Evolutionary conservation across 129 eudicot genomes (phyloP).

Genomic region (Artemisia tridentata): DNA sequence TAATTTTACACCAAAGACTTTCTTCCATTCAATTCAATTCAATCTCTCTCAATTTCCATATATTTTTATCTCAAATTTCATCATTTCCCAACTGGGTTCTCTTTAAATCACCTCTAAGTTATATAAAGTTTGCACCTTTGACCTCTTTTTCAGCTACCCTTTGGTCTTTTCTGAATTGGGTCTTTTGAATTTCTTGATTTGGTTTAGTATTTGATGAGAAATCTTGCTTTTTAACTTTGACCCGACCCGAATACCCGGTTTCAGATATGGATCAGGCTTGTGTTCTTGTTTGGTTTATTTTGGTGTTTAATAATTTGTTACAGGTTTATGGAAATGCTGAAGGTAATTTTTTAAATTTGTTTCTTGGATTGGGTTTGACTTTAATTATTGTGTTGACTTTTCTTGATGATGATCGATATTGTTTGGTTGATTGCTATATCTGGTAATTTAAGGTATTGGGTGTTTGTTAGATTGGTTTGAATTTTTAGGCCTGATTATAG

Average conservation of each 20-base stretch:
- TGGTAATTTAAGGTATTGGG: constrained; percentile 17
- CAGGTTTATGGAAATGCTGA: constrained; percentile 52
- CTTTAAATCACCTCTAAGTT: background rate
- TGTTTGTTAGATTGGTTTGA: constrained; percentile 23
- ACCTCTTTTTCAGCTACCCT: constrained; percentile 14
- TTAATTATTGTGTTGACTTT: constrained; percentile 32
- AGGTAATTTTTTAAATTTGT: constrained; percentile 30
- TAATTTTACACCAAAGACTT: constrained; percentile 27
- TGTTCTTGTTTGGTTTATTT: constrained; percentile 42
- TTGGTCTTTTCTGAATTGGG: constrained; percentile 35
- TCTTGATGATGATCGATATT: background rate
- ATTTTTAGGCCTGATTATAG: background rate
- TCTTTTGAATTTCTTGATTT: constrained; percentile 31
- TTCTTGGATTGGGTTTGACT: constrained; percentile 21
- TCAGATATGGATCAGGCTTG: constrained; percentile 49
- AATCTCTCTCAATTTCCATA: constrained; percentile 26
- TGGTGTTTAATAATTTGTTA: constrained; percentile 37
- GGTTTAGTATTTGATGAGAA: constrained; percentile 30
- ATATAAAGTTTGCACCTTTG: background rate
- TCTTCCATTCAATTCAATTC: constrained; percentile 15
- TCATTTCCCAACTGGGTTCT: constrained; percentile 21
- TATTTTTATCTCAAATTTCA: constrained; percentile 1
- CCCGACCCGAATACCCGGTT: constrained; percentile 30
- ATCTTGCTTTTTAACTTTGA: constrained; percentile 32
- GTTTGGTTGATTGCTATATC: constrained; percentile 11